phyloP scores from a whole-genome alignment of 345 rosid species.

The Aurinia saxatilis region DNA sequence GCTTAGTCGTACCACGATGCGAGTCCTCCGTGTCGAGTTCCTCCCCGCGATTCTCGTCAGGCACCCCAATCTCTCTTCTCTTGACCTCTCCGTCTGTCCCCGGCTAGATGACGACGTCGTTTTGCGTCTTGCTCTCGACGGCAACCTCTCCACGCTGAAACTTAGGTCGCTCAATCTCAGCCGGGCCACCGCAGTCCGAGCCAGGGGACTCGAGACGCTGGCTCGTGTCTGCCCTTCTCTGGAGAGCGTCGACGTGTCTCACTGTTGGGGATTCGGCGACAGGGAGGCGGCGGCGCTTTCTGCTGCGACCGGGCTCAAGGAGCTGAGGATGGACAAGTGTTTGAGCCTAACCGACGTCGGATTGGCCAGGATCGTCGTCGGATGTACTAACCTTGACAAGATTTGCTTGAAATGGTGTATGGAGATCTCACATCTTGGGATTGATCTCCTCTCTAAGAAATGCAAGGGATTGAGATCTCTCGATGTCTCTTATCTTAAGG shows the following conservation, averaged over 20 bases:
- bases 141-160: neutral
- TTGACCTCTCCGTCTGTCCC: constrained; percentile 86
- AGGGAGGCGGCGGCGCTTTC: constrained; percentile 85
- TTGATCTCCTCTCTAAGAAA: constrained; percentile 83
- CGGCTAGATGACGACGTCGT: constrained; percentile 57
- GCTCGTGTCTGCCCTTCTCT: constrained; percentile 45
- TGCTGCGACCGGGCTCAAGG: constrained; percentile 47
- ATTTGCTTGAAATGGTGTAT: constrained; percentile 93
- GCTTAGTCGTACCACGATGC: constrained; percentile 42
- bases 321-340: constrained; percentile 77
- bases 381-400: constrained; percentile 55
- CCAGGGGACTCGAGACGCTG: constrained; percentile 51
- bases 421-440: constrained; percentile 77
- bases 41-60: constrained; percentile 41
- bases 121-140: constrained; percentile 30
- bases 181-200: constrained; percentile 56
- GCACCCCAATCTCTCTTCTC: constrained; percentile 36
- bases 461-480: constrained; percentile 52
- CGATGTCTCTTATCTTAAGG: constrained; percentile 87
- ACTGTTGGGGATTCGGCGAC: constrained; percentile 66
- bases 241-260: constrained; percentile 70
- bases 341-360: constrained; percentile 79
- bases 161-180: constrained; percentile 54
- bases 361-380: constrained; percentile 67
- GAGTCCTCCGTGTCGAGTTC: constrained; percentile 65